phyloP scores from a whole-genome alignment of 2,329 filamentous ascomycete genomes.

The Pseudocercospora crystallina region DNA sequence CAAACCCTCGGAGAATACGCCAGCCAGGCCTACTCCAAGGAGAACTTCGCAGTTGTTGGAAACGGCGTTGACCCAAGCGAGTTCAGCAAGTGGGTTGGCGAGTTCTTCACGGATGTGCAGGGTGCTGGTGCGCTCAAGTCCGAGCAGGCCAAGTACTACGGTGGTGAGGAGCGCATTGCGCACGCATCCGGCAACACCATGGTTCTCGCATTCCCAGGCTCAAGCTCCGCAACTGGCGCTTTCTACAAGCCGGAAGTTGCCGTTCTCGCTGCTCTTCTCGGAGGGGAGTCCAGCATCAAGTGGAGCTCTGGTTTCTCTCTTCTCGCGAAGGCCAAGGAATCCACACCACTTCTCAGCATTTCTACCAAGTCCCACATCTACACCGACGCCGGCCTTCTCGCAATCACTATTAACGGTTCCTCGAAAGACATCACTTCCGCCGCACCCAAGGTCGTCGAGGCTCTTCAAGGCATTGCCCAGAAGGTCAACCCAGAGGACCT shows the following conservation, averaged over 20 bases:
- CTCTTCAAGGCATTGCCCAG: conserved; percentile 73
- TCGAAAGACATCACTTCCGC: conserved; percentile 71
- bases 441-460: conserved; percentile 74
- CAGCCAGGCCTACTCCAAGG: conserved; percentile 76
- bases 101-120: conserved; percentile 81
- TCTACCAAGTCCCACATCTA: conserved; percentile 78
- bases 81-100: conserved; percentile 83
- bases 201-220: conserved; percentile 90
- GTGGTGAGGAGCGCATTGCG: conserved; percentile 88
- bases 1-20: conserved; percentile 74
- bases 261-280: conserved; percentile 84
- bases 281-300: conserved; percentile 88
- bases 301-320: conserved; percentile 93
- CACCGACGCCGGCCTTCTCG: conserved; percentile 89
- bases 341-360: conserved; percentile 65
- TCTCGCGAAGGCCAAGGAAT: conserved; percentile 73
- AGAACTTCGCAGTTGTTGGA: conserved; percentile 87
- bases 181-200: conserved; percentile 76
- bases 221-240: conserved; percentile 68
- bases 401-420: conserved; percentile 75
- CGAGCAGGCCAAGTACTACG: conserved; percentile 79
- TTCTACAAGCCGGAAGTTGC: conserved; percentile 86
- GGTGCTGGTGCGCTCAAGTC: conserved; percentile 57
- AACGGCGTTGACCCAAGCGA: conserved; percentile 78
- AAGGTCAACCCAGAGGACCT: conserved; percentile 79